Evolutionary conservation across 192 early-diverging fungal genomes (phyloP), one percentile per base, ranked within the genome.

Genomic region (Gryganskiella cystojenkinii): DNA sequence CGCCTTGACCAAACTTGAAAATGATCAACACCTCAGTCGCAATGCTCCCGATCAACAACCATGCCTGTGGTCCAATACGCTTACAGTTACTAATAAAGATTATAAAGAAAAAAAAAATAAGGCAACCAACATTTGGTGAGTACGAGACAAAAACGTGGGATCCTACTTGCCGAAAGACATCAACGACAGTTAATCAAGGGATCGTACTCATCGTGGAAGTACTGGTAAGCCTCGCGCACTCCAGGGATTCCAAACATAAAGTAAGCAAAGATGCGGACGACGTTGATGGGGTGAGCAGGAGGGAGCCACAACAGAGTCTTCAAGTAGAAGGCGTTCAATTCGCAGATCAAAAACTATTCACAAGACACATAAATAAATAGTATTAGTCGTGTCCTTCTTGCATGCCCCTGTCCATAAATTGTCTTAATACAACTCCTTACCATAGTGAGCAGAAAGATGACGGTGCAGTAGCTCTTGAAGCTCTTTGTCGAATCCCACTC

Each of bases 221-320:
- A 99, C 74, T 96, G 94, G 79, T 97, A 99, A 25, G 90, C 91
- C 63, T 99, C 97, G 44, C 97, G 86, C 8, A 87, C 87, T 40
- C 91, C 94, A 22, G 97, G 95, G 61, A 96, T 80, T 25, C 90
- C 90, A 84, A 95, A 92, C 59, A 97, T 86, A 70, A 96, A 96
- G 64, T 95, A 85, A 34, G 92, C 82, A 25, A 91, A 82, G 54
- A 96, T 82, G 15, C 97, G 89, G 34, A 83, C 84, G 10, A 91
- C 86, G 55, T 96, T 95, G 57, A 97, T 71, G 43, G 84, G 84
- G 82, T 97, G 93, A 64, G 93, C 90, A 17, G 95, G 91, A 24
- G 97, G 94, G 28, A 97, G 73, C 95, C 96, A 99, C 34, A 97
- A 81, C 25, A 99, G 88, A 56, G 90, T 92, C 83, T 99, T 99